Conservation (phyloP, 164 flowering plant species). For the Vitis riparia region DNA sequence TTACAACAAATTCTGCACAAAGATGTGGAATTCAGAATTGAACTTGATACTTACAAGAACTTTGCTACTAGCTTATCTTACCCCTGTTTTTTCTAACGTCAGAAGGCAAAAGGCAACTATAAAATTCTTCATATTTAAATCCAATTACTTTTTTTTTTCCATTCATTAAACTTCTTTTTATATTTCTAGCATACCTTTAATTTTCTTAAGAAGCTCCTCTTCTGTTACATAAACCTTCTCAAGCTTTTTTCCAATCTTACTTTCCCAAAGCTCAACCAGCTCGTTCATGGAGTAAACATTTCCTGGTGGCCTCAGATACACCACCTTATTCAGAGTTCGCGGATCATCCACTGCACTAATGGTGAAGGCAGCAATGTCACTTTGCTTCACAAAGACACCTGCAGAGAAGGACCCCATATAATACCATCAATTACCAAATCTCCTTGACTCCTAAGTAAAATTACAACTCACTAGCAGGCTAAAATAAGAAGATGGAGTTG, state of each 20-base stretch:
- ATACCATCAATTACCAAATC: background rate
- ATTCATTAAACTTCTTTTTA: no score
- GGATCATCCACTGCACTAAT: conserved; percentile 78
- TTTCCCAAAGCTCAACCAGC: conserved; percentile 81
- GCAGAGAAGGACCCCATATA: conserved; percentile 14
- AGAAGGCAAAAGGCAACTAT: no score
- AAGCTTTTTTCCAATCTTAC: conserved; percentile 67
- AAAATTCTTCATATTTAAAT: no score
- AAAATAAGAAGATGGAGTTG: background rate
- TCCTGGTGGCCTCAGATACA: conserved; percentile 82
- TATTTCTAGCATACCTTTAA: conserved; percentile 44
- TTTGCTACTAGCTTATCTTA: no score
- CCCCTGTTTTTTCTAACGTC: no score
- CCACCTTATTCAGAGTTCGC: conserved; percentile 60
- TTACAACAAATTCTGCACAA: no score
- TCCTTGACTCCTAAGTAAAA: background rate
- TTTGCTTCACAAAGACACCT: conserved; percentile 75
- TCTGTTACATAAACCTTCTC: conserved; percentile 56
- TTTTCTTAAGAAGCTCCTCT: conserved; percentile 58
- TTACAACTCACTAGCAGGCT: background rate
- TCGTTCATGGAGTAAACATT: conserved; percentile 81
- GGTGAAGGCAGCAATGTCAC: conserved; percentile 81
- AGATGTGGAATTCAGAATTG: no score
- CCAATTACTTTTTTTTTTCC: no score
- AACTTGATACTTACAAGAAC: no score